Evolutionary conservation across 2,329 filamentous ascomycete genomes (phyloP).

Genomic region (Aureobasidium vineae): DNA sequence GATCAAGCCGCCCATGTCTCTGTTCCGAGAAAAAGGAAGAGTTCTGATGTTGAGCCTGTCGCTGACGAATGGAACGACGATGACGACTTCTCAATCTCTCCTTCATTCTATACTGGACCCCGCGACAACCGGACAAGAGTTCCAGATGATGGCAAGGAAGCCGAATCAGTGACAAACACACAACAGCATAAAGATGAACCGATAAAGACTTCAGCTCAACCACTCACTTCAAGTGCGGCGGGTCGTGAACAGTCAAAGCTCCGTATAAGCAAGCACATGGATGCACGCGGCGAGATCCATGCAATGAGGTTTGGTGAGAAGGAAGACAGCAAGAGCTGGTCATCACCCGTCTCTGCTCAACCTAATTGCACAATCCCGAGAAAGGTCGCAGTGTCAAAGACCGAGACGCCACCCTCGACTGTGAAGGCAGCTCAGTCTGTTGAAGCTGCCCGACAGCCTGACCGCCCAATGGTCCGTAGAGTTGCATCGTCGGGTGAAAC

Average conservation of each 20-base stretch:
- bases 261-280: background rate
- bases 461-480: background rate
- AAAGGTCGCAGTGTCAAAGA: background rate
- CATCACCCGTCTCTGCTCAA: background rate
- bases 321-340: too few species aligned
- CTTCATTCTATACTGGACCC: background rate
- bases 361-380: background rate
- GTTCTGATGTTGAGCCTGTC: background rate
- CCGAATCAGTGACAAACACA: too few species aligned
- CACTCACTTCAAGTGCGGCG: background rate
- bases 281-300: background rate
- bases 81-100: background rate
- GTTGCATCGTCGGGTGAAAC: background rate
- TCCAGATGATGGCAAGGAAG: background rate
- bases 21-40: background rate
- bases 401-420: background rate
- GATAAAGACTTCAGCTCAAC: background rate
- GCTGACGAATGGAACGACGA: background rate
- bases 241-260: background rate
- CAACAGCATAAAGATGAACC: background rate
- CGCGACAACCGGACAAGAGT: background rate
- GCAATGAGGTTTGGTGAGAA: too few species aligned
- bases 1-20: background rate
- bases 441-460: background rate
- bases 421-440: background rate